A percentile compares a stretch with the other conserved stretches of the same genome.
These are phyloP conservation scores for Xylaria sp. DNA, from an alignment of 495 filamentous ascomycete species.

Conservation along the genomic window DNA sequence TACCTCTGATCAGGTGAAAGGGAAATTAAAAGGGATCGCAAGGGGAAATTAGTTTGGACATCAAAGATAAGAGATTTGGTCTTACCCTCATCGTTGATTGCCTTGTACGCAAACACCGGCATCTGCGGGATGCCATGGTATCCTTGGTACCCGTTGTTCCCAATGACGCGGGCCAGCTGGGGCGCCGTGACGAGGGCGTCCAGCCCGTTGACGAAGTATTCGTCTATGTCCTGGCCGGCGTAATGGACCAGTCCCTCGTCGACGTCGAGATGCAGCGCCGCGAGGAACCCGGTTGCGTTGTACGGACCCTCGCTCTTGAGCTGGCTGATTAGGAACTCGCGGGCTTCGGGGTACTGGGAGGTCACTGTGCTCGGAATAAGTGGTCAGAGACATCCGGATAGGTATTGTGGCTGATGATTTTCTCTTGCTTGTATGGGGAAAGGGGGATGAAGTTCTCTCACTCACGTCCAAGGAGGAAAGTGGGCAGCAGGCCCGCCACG, in stretches of 20 bases:
- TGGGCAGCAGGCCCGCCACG: neutral
- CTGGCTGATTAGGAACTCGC: neutral
- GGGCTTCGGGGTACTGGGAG: neutral
- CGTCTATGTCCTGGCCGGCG: neutral
- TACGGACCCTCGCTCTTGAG: neutral
- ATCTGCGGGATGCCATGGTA: neutral
- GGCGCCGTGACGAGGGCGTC: neutral
- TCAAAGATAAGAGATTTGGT: neutral
- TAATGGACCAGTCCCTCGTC: neutral
- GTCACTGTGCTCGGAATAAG: neutral
- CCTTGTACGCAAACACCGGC: neutral
- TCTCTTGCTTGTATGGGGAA: neutral
- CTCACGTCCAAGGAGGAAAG: neutral
- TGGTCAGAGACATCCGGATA: neutral
- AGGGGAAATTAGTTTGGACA: neutral
- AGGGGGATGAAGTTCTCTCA: neutral
- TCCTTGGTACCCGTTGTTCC: neutral
- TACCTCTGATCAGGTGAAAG: neutral
- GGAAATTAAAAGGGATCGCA: neutral
- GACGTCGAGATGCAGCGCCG: neutral
- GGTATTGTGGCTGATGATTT: neutral
- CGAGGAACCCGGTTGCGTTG: conserved; percentile 1
- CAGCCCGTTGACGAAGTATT: conserved; percentile 9
- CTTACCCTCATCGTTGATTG: neutral
- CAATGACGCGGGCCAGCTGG: neutral